Evolutionary conservation across 305 asterid species (phyloP), one percentile per base, ranked within the genome.

Genomic region (Fraxinus greggii): DNA sequence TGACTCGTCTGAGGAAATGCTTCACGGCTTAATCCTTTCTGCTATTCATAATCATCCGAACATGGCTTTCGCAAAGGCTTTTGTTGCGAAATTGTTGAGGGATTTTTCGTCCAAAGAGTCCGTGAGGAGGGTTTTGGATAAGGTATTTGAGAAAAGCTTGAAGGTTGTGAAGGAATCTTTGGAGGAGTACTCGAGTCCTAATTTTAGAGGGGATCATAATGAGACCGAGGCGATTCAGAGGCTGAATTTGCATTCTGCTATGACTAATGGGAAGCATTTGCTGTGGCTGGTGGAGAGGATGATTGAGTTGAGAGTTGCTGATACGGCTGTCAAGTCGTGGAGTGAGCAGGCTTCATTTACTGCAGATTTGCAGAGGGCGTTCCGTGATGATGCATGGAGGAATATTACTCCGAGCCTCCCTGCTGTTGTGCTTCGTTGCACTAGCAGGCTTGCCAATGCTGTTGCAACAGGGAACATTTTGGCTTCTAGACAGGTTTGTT

Each of bases 221-320:
- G 99, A 91, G 85, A 92, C 93, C 0, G 98, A 95, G 90, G 99
- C 96, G 15, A 89, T 92, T 67, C 99, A 95, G 92, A 92, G 97
- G 91, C 69, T 95, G 91, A 89, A 91, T 86, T 79, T 95, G 93
- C 98, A 93, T 81, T 88, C 93, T 12, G 99, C 97, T 0, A 86
- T 93, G 97, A 87, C 94, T 21, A 90, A 87, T 63, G 92, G 92
- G 88, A 92, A 91, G 88, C 99, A 95, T 84, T 81, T 95, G 89
- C 29, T 91, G 80, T 93, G 99, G 99, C 78, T 95, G 89, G 88
- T 93, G 54, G 99, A 95, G 92, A 92, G 99, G 91, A 95, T 95
- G 99, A 89, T 93, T 79, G 99, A 95, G 89, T 87, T 93, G 85
- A 91, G 85, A 72, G 97, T 95, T 24, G 99, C 98, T 3, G 98